Base-by-base conservation (phyloP, 2,329 filamentous ascomycete genomes). In the Colletotrichum spaethianum region DNA sequence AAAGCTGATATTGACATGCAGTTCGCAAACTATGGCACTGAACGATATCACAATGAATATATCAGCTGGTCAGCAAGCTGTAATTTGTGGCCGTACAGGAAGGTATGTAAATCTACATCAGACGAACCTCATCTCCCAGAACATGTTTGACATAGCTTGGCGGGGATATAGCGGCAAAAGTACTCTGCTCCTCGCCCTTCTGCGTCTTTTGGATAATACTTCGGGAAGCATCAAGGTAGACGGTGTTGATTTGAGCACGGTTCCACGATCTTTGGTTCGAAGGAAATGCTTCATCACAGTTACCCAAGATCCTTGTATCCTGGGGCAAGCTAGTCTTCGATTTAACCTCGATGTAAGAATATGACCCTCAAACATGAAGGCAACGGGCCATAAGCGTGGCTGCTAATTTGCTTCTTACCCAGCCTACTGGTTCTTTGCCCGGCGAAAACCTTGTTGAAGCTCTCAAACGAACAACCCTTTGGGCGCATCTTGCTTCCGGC, bases 71-170 rank as follows among this genome's bases (percentile, higher is more conserved):
- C 68, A 71, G 14, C 68, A 71, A 1, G 16, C 67, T 7, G 5
- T 71, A 16, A 3, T 71, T 20, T 62, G 56, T 5, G 68, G 68
- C 3, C 68, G 68, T 18, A 71, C 68, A 1, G 68, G 68, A 50
- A 71, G 56, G 68, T 71, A 42, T n/a, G n/a, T n/a, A n/a, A n/a
- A n/a, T n/a, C n/a, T n/a, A n/a, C n/a, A n/a, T n/a, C n/a, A n/a
- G n/a, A n/a, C n/a, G n/a, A n/a, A n/a, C n/a, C n/a, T n/a, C n/a
- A n/a, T n/a, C n/a, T n/a, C n/a, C n/a, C n/a, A n/a, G n/a, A n/a
- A n/a, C n/a, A n/a, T n/a, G n/a, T n/a, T 18, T n/a, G n/a, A n/a
- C n/a, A n/a, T n/a, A n/a, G n/a, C n/a, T 40, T 40, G 38, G 38
- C 5, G 14, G 9, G 36, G 8, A 23, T 4, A 36, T 9, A 70